A percentile compares a stretch with the other conserved stretches of the same genome.
Conservation (phyloP, 2,329 filamentous ascomycete genomes). For the Aureobasidium sp. region DNA sequence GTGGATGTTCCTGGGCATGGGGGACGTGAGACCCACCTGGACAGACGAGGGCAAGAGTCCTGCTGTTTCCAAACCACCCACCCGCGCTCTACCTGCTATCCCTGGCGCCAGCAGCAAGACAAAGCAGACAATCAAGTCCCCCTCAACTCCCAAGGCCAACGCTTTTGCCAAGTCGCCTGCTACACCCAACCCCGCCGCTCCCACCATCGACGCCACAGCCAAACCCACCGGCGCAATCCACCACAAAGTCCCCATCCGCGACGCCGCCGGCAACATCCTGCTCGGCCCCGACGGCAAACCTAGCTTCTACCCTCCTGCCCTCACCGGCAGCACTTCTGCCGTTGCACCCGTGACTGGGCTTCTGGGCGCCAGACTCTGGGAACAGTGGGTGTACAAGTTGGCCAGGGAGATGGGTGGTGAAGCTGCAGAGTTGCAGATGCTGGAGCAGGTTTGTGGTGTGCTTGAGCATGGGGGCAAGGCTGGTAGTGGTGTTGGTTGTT, state of each 20-base stretch:
- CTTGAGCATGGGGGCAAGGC: conserved; percentile 55
- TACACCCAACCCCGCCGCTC: neutral
- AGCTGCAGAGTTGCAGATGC: conserved; percentile 48
- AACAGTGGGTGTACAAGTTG: conserved; percentile 87
- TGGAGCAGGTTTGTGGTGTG: conserved; percentile 51
- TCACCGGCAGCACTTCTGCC: conserved; percentile 30
- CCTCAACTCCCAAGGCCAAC: neutral
- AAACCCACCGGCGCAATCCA: neutral
- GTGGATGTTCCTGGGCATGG: conserved; percentile 83
- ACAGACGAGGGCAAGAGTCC: conserved; percentile 25
- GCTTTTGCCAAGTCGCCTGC: neutral
- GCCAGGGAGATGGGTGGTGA: conserved; percentile 68
- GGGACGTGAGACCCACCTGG: conserved; percentile 39
- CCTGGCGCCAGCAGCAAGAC: neutral
- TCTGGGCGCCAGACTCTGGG: conserved; percentile 85
- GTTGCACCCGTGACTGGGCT: conserved; percentile 61
- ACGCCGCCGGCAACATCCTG: conserved; percentile 25
- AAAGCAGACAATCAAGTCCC: neutral
- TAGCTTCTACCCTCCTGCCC: conserved; percentile 25
- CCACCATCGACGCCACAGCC: too few species aligned
- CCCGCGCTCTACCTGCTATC: neutral
- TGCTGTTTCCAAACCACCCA: neutral
- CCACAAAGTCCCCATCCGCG: conserved; percentile 9
- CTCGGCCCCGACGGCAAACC: conserved; percentile 27
- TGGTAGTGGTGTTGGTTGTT: conserved; percentile 52